Percentiles rank a stretch among this genome's conserved stretches.
Conservation (phyloP, 495 filamentous ascomycete genomes). For the Tuber brumale region DNA sequence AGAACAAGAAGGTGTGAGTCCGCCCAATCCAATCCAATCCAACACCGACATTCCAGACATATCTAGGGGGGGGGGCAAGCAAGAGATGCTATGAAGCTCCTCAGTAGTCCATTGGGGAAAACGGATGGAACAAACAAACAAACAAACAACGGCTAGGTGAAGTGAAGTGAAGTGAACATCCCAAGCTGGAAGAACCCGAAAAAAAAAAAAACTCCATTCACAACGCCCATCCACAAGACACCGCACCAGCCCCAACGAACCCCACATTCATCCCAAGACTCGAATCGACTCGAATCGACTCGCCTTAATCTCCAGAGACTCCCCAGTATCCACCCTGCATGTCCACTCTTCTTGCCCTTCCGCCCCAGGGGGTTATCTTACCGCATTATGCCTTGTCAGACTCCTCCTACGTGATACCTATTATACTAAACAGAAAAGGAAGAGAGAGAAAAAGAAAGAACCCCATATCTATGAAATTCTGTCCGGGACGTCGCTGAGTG, state of each 20-base stretch:
- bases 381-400: background rate
- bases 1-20: background rate
- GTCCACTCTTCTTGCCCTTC: background rate
- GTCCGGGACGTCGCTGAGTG: background rate
- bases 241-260: background rate
- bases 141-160: no score
- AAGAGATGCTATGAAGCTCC: no score
- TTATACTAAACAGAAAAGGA: no score
- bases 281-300: no score
- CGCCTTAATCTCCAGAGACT: background rate
- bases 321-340: background rate
- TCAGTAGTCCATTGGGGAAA: no score
- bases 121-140: no score
- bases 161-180: no score
- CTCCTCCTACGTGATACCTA: no score
- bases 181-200: background rate
- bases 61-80: background rate
- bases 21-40: background rate
- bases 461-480: background rate
- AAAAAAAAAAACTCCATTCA: no score
- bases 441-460: background rate
- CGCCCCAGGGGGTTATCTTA: background rate
- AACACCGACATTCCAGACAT: background rate
- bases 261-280: background rate
- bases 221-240: no score